Evolutionary conservation across 345 rosid genomes (phyloP), one percentile per base, ranked within the genome.

Genomic region (Trapa incisa): DNA sequence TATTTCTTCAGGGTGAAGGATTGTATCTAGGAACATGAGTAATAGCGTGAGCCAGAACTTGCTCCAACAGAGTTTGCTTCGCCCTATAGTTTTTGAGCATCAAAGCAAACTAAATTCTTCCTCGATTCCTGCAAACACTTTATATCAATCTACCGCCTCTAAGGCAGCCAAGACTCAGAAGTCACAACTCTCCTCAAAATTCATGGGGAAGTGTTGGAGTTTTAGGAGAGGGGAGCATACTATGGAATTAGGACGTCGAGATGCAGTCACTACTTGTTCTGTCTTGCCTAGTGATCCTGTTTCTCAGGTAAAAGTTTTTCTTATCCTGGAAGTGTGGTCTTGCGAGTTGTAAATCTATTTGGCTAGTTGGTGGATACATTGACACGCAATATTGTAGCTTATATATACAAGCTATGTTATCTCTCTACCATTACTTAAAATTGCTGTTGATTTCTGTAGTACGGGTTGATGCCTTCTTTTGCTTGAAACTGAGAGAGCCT

Each of bases 251-350:
- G 77, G 70, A 69, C 83, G 73, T 42, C 38, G 80, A 45, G 72
- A 74, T 67, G 63, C 79, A 0, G 68, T 81, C 67, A 64, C 74
- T 58, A 82, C 97, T 39, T 82, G 79, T 45, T 89, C 99, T 64
- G 86, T 86, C 10, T 82, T 94, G 74, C 79, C 93, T 10, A 76
- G 79, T 81, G 93, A 86, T 80, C 81, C 92, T 2, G 68, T 89
- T 67, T 81, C 88, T 45, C 81, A 86, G 96, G 97, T 91, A 71
- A 53, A 22, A 5, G 10, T 62, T 50, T 61, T 5, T 6, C 4
- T 6, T 4, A n/a, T 22, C 45, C 10, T 56, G 2, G 3, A 50
- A 0, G 39, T 68, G 64, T 53, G 37, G 15, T 41, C 8, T 17
- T 8, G 39, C 22, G 12, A 22, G 6, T n/a, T n/a, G 36, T 39